phyloP scores from a whole-genome alignment of 2,329 filamentous ascomycete species.

The Cytospora chrysosperma region DNA sequence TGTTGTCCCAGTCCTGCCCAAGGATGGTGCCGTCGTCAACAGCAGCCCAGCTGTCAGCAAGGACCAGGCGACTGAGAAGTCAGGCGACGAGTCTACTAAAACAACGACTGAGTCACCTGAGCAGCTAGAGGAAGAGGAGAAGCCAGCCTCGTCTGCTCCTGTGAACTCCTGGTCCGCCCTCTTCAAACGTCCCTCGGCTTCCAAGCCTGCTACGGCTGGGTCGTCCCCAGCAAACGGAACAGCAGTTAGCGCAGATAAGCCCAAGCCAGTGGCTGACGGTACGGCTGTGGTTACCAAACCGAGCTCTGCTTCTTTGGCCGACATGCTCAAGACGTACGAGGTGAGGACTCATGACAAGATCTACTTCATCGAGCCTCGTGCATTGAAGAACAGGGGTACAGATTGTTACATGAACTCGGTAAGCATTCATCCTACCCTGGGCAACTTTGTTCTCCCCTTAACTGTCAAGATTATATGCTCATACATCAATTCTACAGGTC shows the following conservation, averaged over 20 bases:
- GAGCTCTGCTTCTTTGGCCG: slow-evolving; percentile 62
- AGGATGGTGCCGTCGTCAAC: slow-evolving; percentile 35
- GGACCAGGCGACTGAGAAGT: slow-evolving; percentile 27
- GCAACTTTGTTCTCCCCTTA: slow-evolving; percentile 25
- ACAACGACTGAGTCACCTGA: slow-evolving; percentile 4
- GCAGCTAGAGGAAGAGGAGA: slow-evolving; percentile 26
- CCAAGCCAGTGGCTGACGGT: slow-evolving; percentile 29
- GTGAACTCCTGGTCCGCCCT: slow-evolving; percentile 24
- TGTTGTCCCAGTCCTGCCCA: slow-evolving; percentile 48
- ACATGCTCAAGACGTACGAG: slow-evolving; percentile 73
- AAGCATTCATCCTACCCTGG: slow-evolving; percentile 39
- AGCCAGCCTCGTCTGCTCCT: slow-evolving; percentile 30
- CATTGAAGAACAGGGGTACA: slow-evolving; percentile 94
- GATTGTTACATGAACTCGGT: slow-evolving; percentile 99
- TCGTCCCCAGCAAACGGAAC: slow-evolving; percentile 30
- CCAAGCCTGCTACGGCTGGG: slow-evolving; percentile 27
- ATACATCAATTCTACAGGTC: slow-evolving; percentile 59
- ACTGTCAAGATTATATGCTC: neutral
- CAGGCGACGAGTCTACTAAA: slow-evolving; percentile 21
- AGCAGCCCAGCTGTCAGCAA: slow-evolving; percentile 27
- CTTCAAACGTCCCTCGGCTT: slow-evolving; percentile 19
- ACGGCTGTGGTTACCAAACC: slow-evolving; percentile 42
- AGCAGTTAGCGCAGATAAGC: slow-evolving; percentile 24
- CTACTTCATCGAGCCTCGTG: slow-evolving; percentile 85
- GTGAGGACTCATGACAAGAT: slow-evolving; percentile 65